These are phyloP conservation scores for Mycena haematopus DNA, from an alignment of 768 basidiomycete species.

Conservation along the genomic window DNA sequence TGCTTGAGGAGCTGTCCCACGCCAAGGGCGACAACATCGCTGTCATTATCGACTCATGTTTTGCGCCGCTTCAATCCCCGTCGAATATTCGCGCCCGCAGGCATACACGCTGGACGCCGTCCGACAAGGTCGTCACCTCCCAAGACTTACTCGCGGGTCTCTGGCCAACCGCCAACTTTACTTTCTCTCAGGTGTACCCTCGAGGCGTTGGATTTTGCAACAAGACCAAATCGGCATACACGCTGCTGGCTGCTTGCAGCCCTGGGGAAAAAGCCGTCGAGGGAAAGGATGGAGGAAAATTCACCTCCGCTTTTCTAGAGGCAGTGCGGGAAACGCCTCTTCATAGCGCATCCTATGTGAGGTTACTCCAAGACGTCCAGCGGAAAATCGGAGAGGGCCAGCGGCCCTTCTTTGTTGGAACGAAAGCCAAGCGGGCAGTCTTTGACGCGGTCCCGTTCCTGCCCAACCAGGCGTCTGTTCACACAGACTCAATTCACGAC, in stretches of 20 bases:
- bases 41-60: conserved; percentile 70
- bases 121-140: conserved; percentile 55
- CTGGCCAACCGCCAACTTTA: conserved; percentile 55
- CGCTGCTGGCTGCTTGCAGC: conserved; percentile 63
- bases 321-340: conserved; percentile 53
- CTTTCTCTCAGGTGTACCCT: conserved; percentile 38
- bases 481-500: conserved; percentile 48
- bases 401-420: conserved; percentile 57
- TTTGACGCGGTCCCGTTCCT: conserved; percentile 65
- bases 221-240: conserved; percentile 49
- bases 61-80: conserved; percentile 50
- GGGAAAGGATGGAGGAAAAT: conserved; percentile 65
- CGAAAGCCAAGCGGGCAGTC: conserved; percentile 52
- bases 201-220: conserved; percentile 54
- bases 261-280: conserved; percentile 63
- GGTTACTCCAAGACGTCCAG: conserved; percentile 53
- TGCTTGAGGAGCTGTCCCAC: conserved; percentile 61
- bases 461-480: conserved; percentile 53
- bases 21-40: conserved; percentile 76
- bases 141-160: conserved; percentile 63
- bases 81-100: conserved; percentile 51
- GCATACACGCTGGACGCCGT: conserved; percentile 65
- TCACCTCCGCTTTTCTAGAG: conserved; percentile 62
- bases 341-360: conserved; percentile 57
- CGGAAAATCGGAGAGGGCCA: conserved; percentile 50